A percentile compares a stretch with the other conserved stretches of the same genome.
phyloP scores from a whole-genome alignment of 1,284 basidiomycete species.

The Cutaneotrichosporon arboriforme region DNA sequence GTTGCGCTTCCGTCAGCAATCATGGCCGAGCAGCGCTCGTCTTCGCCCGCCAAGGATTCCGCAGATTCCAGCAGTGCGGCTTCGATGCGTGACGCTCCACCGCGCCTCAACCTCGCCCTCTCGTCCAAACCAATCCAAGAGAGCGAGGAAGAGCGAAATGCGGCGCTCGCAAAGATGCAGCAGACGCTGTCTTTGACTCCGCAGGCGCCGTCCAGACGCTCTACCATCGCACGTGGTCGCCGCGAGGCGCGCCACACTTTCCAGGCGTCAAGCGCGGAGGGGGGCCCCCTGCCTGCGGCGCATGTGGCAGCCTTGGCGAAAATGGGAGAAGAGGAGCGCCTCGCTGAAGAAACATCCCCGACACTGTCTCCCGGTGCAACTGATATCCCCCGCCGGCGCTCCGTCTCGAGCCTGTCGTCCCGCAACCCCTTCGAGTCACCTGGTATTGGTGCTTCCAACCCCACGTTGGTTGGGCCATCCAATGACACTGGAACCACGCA shows the following conservation, averaged over 20 bases:
- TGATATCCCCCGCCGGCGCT: conserved; percentile 23
- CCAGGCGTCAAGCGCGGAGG: conserved; percentile 18
- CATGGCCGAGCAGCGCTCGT: conserved; percentile 12
- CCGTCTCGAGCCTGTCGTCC: conserved; percentile 27
- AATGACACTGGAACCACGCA: too few species aligned
- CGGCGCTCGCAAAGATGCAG: conserved; percentile 52
- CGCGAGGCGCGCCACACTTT: conserved; percentile 52
- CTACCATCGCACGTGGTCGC: conserved; percentile 49
- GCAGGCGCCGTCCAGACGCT: conserved; percentile 36
- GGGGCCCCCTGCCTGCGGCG: conserved; percentile 2
- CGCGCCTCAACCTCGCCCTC: conserved; percentile 42
- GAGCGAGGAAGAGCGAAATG: conserved; percentile 49
- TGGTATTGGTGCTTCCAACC: background rate
- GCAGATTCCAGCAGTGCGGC: conserved; percentile 1
- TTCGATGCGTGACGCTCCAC: background rate
- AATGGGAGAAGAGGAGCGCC: conserved; percentile 8
- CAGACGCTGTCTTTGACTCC: conserved; percentile 43
- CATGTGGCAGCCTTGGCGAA: conserved; percentile 10
- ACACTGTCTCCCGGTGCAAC: background rate
- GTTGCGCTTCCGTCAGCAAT: conserved; percentile 18
- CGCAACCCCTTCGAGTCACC: conserved; percentile 45
- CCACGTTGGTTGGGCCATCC: background rate
- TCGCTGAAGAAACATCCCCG: conserved; percentile 1
- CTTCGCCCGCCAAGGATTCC: conserved; percentile 4
- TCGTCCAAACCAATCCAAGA: conserved; percentile 49